Evolutionary conservation across 768 basidiomycete genomes (phyloP), one percentile per base, ranked within the genome.

Genomic region (Hypholoma fasciculare): DNA sequence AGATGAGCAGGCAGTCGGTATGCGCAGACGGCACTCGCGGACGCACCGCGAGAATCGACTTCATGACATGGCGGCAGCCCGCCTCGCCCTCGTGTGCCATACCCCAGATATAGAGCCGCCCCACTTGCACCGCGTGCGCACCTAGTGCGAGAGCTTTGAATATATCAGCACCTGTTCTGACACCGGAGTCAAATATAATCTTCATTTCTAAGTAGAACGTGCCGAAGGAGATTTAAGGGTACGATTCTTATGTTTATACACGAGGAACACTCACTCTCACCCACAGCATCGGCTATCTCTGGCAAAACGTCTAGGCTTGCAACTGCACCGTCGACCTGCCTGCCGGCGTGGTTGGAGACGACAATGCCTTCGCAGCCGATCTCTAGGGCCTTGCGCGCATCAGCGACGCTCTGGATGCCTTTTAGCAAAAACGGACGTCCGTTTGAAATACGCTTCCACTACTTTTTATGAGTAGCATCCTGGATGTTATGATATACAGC

Each of bases 61-160:
- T 80, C 74, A 84, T 78, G 30, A 84, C 83, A 65, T 84, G 83
- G 36, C 78, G 64, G 58, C 81, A 82, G 0, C 83, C 83, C 0
- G 72, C 69, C 58, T 81, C 79, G 16, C 81, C 80, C 62, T 79
- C 80, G 64, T 81, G 79, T 4, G 78, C 64, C 76, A 83, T 79
- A 12, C 81, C 81, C 78, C 78, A 82, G 26, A 83, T 74, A 63
- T 73, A 80, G 26, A 80, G 65, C 17, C 82, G 68, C 6, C 83
- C 82, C 48, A 83, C 74, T 58, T 76, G 69, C 34, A 84, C 83
- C 2, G 76, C 78, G 57, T 84, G 77, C 14, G 82, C 82, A 19
- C 83, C 82, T 16, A 85, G 71, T 1, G 83, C 82, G 46, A 84
- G 67, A 3, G 84, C 83, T 71, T 84, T 83, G 71, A 82, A 78